These are phyloP conservation scores for Triangularia setosa DNA, from an alignment of 2,329 filamentous ascomycete species.

Conservation along the genomic window DNA sequence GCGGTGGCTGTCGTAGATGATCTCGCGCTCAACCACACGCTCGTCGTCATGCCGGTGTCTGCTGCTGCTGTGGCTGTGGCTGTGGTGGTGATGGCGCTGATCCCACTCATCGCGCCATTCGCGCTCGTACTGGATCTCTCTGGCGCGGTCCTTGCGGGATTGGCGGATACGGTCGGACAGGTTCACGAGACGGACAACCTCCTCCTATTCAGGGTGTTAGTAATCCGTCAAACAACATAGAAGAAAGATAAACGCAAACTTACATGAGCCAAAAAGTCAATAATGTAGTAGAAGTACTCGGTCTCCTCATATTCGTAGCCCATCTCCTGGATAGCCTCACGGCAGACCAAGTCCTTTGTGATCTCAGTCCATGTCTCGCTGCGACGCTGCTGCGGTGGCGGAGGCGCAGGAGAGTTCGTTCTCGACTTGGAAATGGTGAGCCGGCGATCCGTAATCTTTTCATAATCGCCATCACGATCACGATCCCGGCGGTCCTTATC, in stretches of 20 bases:
- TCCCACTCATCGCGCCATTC: constrained; percentile 50
- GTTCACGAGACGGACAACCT: constrained; percentile 79
- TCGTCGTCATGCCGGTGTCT: constrained; percentile 53
- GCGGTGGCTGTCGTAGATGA: constrained; percentile 52
- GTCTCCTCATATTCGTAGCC: constrained; percentile 92
- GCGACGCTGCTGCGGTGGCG: constrained; percentile 35
- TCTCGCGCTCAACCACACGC: constrained; percentile 62
- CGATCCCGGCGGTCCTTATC: constrained; percentile 24
- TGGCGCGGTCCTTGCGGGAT: constrained; percentile 49
- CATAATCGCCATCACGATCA: constrained; percentile 40
- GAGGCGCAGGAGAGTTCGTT: constrained; percentile 32
- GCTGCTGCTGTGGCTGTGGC: constrained; percentile 23
- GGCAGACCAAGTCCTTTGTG: constrained; percentile 83
- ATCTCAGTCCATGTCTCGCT: constrained; percentile 93
- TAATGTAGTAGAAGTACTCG: constrained; percentile 84
- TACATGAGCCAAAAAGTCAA: constrained; percentile 85
- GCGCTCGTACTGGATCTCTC: constrained; percentile 57
- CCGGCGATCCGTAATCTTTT: constrained; percentile 52
- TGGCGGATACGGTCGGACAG: constrained; percentile 78
- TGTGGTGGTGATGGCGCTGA: constrained; percentile 33
- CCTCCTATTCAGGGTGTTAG: constrained; percentile 59
- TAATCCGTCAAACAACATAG: background rate
- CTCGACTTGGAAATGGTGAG: constrained; percentile 36
- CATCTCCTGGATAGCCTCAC: constrained; percentile 78
- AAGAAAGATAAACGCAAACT: constrained; percentile 38